phyloP scores from a whole-genome alignment of 306 rosid genomes.

The Fagus sylvatica region DNA sequence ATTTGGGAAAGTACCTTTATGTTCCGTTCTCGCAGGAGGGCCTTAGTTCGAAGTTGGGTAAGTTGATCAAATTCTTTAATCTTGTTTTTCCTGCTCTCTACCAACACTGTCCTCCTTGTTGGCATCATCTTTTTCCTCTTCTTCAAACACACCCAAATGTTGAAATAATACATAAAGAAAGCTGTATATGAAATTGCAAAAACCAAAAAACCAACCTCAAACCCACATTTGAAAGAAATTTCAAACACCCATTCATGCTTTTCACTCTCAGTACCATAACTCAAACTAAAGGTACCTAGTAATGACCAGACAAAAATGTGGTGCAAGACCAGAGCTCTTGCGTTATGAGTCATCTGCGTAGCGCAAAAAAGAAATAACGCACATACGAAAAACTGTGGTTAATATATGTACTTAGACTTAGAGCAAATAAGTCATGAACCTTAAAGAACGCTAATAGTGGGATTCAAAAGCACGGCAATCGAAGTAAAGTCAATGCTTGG shows the following conservation, averaged over 20 bases:
- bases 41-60: background rate
- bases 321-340: background rate
- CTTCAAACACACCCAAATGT: constrained; percentile 19
- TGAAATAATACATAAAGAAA: background rate
- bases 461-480: no score
- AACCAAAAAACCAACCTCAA: constrained; percentile 28
- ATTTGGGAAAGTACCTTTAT: constrained; percentile 28
- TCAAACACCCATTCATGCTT: background rate
- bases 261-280: background rate
- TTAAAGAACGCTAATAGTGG: no score
- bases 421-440: no score
- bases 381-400: no score
- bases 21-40: constrained; percentile 5
- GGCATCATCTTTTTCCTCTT: background rate
- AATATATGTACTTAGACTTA: no score
- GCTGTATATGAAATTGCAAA: constrained; percentile 10
- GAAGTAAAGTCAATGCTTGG: no score
- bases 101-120: background rate
- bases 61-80: constrained; percentile 8
- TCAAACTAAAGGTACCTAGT: background rate
- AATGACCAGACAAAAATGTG: constrained; percentile 13
- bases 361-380: no score
- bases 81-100: constrained; percentile 13
- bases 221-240: constrained; percentile 23
- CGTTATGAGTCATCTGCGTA: no score